phyloP scores from a whole-genome alignment of 176 grass and related monocot species.

The Phyllostachys edulis region DNA sequence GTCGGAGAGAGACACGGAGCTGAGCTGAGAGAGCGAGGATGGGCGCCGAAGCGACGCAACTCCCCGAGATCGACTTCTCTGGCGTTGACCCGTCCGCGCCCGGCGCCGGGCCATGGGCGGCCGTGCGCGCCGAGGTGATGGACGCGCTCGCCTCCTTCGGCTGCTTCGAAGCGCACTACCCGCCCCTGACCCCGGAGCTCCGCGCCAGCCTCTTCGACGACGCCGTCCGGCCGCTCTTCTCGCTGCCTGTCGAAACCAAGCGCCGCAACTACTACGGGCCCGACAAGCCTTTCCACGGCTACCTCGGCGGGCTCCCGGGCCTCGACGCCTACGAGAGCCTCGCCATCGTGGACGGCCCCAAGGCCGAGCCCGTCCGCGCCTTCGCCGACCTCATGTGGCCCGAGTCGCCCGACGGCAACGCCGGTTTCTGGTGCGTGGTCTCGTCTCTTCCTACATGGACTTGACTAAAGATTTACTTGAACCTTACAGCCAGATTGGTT shows the following conservation, averaged over 20 bases:
- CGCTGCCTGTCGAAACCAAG: constrained; percentile 52
- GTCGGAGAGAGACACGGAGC: neutral
- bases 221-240: constrained; percentile 53
- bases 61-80: constrained; percentile 35
- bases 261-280: constrained; percentile 55
- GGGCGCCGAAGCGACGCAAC: neutral
- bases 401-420: constrained; percentile 15
- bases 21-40: neutral
- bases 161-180: constrained; percentile 63
- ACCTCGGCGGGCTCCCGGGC: constrained; percentile 47
- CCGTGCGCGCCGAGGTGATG: constrained; percentile 31
- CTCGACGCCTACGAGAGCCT: constrained; percentile 53
- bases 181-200: constrained; percentile 23
- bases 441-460: neutral
- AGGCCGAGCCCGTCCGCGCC: neutral
- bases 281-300: constrained; percentile 56
- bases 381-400: constrained; percentile 64
- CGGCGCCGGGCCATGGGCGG: neutral
- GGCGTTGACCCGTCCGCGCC: neutral
- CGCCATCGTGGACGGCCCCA: constrained; percentile 37
- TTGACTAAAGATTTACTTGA: neutral
- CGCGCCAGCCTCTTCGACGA: constrained; percentile 43
- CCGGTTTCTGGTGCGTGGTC: constrained; percentile 41
- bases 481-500: neutral
- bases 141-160: constrained; percentile 46